These are phyloP conservation scores for Botrytis sinoallii DNA, from an alignment of 2,329 filamentous ascomycete genomes.

Conservation along the genomic window DNA sequence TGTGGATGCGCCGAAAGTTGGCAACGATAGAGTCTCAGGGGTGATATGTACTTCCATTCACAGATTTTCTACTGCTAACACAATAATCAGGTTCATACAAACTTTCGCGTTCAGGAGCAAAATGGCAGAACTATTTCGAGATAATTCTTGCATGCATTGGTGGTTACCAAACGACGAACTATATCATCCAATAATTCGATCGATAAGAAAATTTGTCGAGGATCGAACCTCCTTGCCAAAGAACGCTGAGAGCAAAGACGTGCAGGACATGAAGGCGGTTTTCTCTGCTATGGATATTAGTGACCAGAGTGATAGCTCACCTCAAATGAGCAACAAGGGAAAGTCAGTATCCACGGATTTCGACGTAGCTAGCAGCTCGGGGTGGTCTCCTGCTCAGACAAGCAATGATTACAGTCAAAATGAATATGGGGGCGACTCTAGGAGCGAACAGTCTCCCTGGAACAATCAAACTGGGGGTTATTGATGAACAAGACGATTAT, in stretches of 20 bases:
- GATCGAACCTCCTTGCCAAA: constrained; percentile 64
- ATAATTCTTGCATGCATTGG: constrained; percentile 71
- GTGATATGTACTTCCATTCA: constrained; percentile 47
- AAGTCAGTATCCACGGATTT: constrained; percentile 11
- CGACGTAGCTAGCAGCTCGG: constrained; percentile 22
- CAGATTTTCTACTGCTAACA: constrained; percentile 8
- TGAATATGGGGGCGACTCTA: constrained; percentile 13
- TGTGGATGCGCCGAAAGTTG: constrained; percentile 79
- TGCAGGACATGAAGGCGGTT: constrained; percentile 72
- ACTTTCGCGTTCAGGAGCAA: constrained; percentile 69
- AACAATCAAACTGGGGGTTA: background rate
- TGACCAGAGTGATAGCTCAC: constrained; percentile 34
- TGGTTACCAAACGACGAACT: constrained; percentile 85
- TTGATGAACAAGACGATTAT: background rate
- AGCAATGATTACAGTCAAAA: constrained; percentile 2
- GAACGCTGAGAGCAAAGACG: constrained; percentile 58
- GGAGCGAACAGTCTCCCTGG: constrained; percentile 8
- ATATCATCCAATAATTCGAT: constrained; percentile 69
- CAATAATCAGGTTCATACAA: constrained; percentile 71
- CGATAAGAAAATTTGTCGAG: constrained; percentile 76
- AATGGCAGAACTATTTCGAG: constrained; percentile 73
- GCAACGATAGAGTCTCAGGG: constrained; percentile 74
- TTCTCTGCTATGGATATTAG: constrained; percentile 62
- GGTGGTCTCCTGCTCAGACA: constrained; percentile 14
- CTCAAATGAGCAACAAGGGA: constrained; percentile 18